phyloP scores from a whole-genome alignment of 202 grass and related monocot species.

The Sporobolus alterniflorus region DNA sequence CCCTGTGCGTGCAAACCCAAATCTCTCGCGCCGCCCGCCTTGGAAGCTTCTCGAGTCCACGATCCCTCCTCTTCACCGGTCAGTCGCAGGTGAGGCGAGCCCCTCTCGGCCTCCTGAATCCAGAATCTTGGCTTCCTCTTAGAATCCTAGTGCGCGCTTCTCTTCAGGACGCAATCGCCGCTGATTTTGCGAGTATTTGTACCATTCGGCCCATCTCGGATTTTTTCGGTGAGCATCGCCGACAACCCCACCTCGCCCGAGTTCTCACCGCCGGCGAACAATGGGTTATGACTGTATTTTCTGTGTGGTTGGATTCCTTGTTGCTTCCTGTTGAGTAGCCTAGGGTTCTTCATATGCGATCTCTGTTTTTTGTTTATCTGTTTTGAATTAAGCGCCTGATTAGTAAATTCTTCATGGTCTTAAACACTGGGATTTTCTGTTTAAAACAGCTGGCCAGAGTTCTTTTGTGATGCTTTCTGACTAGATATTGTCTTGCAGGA shows the following conservation, averaged over 20 bases:
- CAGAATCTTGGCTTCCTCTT: not conserved
- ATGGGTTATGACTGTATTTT: too few species aligned
- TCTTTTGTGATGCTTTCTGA: not conserved
- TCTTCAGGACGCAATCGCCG: not conserved
- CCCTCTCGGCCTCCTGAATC: not conserved
- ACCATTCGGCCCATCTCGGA: too few species aligned
- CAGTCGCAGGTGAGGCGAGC: slow-evolving; percentile 35
- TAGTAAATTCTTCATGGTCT: not conserved
- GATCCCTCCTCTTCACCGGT: not conserved
- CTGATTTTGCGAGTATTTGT: not conserved
- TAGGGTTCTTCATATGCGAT: not conserved
- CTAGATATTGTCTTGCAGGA: slow-evolving; percentile 14
- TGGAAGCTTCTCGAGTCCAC: slow-evolving; percentile 31
- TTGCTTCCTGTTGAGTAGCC: not conserved
- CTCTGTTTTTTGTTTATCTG: not conserved
- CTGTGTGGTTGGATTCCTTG: not conserved
- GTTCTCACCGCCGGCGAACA: too few species aligned
- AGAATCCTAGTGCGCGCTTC: not conserved
- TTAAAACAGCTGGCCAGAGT: not conserved
- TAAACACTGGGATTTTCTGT: not conserved
- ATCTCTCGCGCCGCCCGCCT: slow-evolving; percentile 19
- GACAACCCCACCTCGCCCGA: too few species aligned
- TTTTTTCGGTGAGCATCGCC: too few species aligned
- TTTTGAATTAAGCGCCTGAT: not conserved
- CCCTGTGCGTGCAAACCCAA: not conserved